Conservation (phyloP, 768 basidiomycete species). For the Clitopilus hobsonii region DNA sequence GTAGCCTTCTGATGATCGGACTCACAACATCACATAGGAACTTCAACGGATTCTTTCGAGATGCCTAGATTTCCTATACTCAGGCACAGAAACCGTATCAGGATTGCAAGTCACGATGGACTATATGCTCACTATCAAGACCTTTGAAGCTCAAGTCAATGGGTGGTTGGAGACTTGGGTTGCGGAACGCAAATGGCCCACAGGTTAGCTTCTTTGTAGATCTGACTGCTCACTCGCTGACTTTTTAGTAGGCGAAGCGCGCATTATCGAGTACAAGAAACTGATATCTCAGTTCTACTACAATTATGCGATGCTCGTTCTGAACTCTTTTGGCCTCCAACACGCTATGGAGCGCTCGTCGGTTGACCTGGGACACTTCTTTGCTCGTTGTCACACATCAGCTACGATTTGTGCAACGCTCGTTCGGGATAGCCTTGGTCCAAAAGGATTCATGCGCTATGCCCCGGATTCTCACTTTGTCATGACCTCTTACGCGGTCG, state of each 20-base stretch:
- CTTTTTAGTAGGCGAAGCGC: conserved; percentile 17
- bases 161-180: conserved; percentile 58
- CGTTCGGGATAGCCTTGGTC: conserved; percentile 76
- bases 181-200: conserved; percentile 21
- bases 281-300: conserved; percentile 70
- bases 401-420: conserved; percentile 68
- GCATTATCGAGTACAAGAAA: conserved; percentile 37
- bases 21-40: conserved; percentile 42
- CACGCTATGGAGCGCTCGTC: conserved; percentile 82
- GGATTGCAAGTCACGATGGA: conserved; percentile 84
- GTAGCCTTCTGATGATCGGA: neutral
- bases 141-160: conserved; percentile 74
- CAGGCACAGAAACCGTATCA: conserved; percentile 70
- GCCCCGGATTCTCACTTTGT: conserved; percentile 91
- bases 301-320: conserved; percentile 80
- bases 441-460: conserved; percentile 73
- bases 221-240: neutral
- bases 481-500: conserved; percentile 86
- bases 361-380: conserved; percentile 79
- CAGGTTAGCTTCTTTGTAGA: conserved; percentile 20
- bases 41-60: conserved; percentile 87
- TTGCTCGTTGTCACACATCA: conserved; percentile 68
- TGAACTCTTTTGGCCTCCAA: conserved; percentile 96
- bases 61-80: conserved; percentile 87
- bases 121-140: conserved; percentile 78